A percentile compares a stretch with the other conserved stretches of the same genome.
phyloP scores from a whole-genome alignment of 1,284 basidiomycete genomes.

The Trichosporon sp. region DNA sequence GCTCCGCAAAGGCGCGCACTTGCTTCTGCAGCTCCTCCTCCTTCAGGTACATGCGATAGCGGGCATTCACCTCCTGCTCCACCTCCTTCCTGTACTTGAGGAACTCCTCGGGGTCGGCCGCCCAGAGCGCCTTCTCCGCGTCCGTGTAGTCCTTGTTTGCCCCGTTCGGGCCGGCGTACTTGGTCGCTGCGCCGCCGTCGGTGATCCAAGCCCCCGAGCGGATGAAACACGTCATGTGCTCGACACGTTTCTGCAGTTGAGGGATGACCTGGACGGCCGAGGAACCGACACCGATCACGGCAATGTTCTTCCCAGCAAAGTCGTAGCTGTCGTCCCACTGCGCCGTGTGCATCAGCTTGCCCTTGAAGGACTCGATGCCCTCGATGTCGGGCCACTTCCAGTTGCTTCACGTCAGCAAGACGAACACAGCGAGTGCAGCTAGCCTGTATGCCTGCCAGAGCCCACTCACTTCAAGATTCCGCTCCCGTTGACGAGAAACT shows the following conservation, averaged over 20 bases:
- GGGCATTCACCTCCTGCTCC: constrained; percentile 40
- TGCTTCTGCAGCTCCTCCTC: background rate
- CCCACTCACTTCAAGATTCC: constrained; percentile 31
- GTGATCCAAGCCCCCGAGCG: constrained; percentile 42
- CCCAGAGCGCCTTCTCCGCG: constrained; percentile 35
- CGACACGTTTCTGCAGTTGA: constrained; percentile 34
- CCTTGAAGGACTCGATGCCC: constrained; percentile 39
- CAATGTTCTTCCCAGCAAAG: constrained; percentile 30
- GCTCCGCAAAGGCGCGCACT: constrained; percentile 24
- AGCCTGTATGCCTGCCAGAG: background rate
- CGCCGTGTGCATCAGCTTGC: constrained; percentile 40
- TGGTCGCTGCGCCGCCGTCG: constrained; percentile 32
- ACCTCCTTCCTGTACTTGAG: constrained; percentile 40
- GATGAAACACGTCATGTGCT: constrained; percentile 27
- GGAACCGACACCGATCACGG: constrained; percentile 32
- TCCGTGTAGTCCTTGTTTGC: constrained; percentile 42
- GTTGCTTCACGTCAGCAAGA: constrained; percentile 1
- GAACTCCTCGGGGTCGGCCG: constrained; percentile 34
- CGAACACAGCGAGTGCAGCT: background rate
- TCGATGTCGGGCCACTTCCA: constrained; percentile 35
- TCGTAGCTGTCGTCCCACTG: constrained; percentile 32
- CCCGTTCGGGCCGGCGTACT: constrained; percentile 37
- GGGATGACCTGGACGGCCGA: constrained; percentile 35
- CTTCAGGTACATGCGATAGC: constrained; percentile 36
- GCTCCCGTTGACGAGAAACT: constrained; percentile 46